These are phyloP conservation scores for Backusella mclennaniae DNA, from an alignment of 192 early-diverging fungal species.

Conservation along the genomic window DNA sequence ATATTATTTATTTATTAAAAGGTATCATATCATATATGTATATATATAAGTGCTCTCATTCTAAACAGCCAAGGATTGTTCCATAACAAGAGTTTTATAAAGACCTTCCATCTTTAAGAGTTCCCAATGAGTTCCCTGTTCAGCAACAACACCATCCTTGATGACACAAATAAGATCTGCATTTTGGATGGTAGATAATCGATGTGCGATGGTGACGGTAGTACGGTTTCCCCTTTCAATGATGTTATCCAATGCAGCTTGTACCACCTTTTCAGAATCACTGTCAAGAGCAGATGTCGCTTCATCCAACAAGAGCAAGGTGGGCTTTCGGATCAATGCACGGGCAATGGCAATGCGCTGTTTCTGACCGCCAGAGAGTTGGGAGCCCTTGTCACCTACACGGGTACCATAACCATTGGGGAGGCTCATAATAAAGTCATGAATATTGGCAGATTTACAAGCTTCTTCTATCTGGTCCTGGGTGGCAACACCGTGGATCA, in stretches of 20 bases:
- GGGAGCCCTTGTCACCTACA: slow-evolving; percentile 65
- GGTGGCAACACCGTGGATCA: slow-evolving; percentile 30
- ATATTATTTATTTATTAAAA: not conserved
- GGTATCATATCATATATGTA: slow-evolving; percentile 7
- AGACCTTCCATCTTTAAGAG: slow-evolving; percentile 59
- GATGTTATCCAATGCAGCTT: slow-evolving; percentile 64
- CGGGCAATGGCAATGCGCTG: slow-evolving; percentile 86
- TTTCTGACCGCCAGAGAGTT: slow-evolving; percentile 66
- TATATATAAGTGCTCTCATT: not conserved
- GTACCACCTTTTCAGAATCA: slow-evolving; percentile 66
- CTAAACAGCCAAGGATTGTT: slow-evolving; percentile 57
- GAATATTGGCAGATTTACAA: slow-evolving; percentile 57
- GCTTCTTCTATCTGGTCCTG: slow-evolving; percentile 57
- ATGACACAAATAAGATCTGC: slow-evolving; percentile 88
- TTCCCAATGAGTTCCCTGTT: slow-evolving; percentile 77
- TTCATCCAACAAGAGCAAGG: slow-evolving; percentile 83
- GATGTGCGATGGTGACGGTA: slow-evolving; percentile 70
- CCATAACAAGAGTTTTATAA: slow-evolving; percentile 58
- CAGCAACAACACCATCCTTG: slow-evolving; percentile 59
- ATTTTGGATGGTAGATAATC: slow-evolving; percentile 71
- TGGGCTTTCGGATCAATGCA: slow-evolving; percentile 80
- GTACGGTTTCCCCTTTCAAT: slow-evolving; percentile 54
- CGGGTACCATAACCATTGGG: slow-evolving; percentile 60
- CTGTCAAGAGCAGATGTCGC: slow-evolving; percentile 73
- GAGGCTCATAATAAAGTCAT: slow-evolving; percentile 50